Evolutionary conservation across 345 rosid genomes (phyloP).

Genomic region (Diplotaxis tenuifolia): DNA sequence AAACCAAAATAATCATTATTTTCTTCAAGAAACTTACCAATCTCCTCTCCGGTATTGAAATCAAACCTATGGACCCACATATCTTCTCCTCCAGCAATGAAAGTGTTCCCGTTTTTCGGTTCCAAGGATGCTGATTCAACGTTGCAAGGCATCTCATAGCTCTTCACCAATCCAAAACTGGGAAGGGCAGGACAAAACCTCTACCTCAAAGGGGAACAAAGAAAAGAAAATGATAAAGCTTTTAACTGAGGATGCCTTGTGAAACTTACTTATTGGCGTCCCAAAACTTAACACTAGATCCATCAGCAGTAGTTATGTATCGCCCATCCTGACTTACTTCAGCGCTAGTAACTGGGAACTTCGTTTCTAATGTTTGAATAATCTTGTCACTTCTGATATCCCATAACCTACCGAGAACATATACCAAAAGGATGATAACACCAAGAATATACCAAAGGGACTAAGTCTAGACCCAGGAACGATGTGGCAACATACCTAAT

Average conservation of each 20-base stretch:
- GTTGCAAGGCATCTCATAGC: constrained; percentile 83
- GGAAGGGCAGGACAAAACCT: constrained; percentile 10
- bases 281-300: constrained; percentile 92
- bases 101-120: constrained; percentile 53
- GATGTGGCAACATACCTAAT: constrained; percentile 56
- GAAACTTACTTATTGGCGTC: constrained; percentile 90
- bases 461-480: not conserved
- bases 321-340: constrained; percentile 96
- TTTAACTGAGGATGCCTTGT: not conserved
- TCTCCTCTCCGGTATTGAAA: constrained; percentile 68
- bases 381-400: constrained; percentile 83
- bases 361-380: constrained; percentile 81
- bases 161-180: constrained; percentile 87
- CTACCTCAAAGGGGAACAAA: not conserved
- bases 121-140: constrained; percentile 79
- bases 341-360: constrained; percentile 83
- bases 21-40: constrained; percentile 46
- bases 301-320: constrained; percentile 91
- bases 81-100: constrained; percentile 70
- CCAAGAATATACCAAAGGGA: not conserved
- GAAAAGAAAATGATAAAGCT: not conserved
- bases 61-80: constrained; percentile 69
- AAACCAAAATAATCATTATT: no score
- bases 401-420: constrained; percentile 62
- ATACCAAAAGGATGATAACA: not conserved